A percentile compares a stretch with the other conserved stretches of the same genome.
Evolutionary conservation across 2,329 filamentous ascomycete species (phyloP).

Genomic region (Nigrospora osmanthi): DNA sequence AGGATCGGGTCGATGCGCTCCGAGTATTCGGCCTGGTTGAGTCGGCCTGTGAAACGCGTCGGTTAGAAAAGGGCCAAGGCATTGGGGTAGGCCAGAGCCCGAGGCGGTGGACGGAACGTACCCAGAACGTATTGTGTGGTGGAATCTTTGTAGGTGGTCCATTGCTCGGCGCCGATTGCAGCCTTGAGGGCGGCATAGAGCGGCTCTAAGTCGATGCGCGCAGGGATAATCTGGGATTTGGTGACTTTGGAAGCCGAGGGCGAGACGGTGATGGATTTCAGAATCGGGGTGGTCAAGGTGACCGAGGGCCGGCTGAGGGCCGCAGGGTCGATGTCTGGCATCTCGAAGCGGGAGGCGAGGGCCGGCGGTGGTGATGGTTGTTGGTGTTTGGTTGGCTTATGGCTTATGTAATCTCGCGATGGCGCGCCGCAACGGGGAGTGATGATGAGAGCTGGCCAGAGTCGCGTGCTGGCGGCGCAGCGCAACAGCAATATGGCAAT

Average conservation of each 20-base stretch:
- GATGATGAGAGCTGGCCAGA: background rate
- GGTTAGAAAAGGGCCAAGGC: slow-evolving; percentile 14
- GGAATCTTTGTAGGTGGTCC: slow-evolving; percentile 56
- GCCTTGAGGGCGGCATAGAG: slow-evolving; percentile 55
- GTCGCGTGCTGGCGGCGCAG: slow-evolving; percentile 41
- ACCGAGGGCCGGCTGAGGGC: slow-evolving; percentile 55
- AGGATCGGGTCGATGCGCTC: slow-evolving; percentile 54
- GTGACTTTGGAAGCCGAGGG: slow-evolving; percentile 40
- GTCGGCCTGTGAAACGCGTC: slow-evolving; percentile 37
- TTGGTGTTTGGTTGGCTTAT: background rate
- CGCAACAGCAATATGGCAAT: slow-evolving; percentile 31
- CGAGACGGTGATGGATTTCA: slow-evolving; percentile 50
- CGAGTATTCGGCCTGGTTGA: slow-evolving; percentile 55
- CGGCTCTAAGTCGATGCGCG: slow-evolving; percentile 60
- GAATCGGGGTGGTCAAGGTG: slow-evolving; percentile 49
- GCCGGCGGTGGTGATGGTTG: background rate
- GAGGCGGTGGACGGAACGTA: slow-evolving; percentile 21
- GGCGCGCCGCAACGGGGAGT: slow-evolving; percentile 1
- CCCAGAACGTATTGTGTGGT: slow-evolving; percentile 56
- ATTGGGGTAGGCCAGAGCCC: slow-evolving; percentile 3
- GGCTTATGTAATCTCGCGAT: slow-evolving; percentile 8
- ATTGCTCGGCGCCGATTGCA: slow-evolving; percentile 52
- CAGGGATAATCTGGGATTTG: slow-evolving; percentile 56
- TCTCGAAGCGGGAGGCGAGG: slow-evolving; percentile 20
- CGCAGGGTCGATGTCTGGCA: slow-evolving; percentile 66